A percentile compares a stretch with the other conserved stretches of the same genome.
Evolutionary conservation across 2,329 filamentous ascomycete species (phyloP).

Genomic region (Cryphonectria carpinicola): DNA sequence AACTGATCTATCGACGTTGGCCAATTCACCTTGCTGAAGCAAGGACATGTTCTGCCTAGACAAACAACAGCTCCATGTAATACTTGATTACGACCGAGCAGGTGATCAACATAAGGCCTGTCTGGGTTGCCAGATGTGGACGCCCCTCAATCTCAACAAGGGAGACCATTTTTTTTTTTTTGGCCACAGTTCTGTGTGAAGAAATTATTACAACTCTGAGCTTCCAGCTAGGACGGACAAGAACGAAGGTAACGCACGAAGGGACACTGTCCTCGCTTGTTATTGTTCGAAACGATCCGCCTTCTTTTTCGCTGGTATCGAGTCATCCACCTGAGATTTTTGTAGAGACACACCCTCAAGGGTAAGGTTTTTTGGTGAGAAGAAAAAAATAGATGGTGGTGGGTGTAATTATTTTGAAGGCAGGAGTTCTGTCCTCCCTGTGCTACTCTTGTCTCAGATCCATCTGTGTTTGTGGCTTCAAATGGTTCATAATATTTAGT

Average conservation of each 20-base stretch:
- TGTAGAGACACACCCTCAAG: background rate
- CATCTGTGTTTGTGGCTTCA: background rate
- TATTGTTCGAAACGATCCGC: too few species aligned
- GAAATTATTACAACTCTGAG: background rate
- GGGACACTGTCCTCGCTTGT: background rate
- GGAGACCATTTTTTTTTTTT: background rate
- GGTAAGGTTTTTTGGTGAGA: too few species aligned
- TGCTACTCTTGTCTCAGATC: background rate
- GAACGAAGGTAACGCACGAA: background rate
- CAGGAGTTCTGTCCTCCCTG: background rate
- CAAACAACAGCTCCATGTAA: background rate
- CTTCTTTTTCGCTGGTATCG: background rate
- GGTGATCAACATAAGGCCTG: too few species aligned
- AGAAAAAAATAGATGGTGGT: background rate
- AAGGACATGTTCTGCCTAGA: background rate
- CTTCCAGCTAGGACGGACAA: background rate
- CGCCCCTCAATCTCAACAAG: background rate
- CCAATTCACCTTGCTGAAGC: background rate
- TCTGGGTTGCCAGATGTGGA: background rate
- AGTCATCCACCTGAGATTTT: background rate
- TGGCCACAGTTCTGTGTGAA: background rate
- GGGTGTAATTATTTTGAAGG: background rate
- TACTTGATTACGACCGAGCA: too few species aligned
- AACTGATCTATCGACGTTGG: background rate
- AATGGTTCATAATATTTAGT: background rate